Conservation (phyloP, 805 yeast species). For the Ogataea paraovalis region DNA sequence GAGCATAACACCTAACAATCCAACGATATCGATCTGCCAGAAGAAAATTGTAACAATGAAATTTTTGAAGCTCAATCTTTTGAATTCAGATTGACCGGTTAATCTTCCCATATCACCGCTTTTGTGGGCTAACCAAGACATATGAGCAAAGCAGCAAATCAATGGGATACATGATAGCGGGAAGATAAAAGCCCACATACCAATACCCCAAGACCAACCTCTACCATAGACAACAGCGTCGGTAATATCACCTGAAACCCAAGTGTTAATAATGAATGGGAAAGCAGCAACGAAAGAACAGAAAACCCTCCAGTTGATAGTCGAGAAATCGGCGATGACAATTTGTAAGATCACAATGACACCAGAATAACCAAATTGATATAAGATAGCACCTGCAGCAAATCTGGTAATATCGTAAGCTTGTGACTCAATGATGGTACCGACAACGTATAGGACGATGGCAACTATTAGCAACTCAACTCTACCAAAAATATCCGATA, state of each 20-base stretch:
- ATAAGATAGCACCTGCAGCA: constrained; percentile 62
- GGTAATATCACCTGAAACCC: constrained; percentile 67
- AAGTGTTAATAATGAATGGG: constrained; percentile 76
- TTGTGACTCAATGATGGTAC: constrained; percentile 61
- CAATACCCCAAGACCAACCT: constrained; percentile 71
- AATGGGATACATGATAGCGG: constrained; percentile 63
- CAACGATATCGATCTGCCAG: constrained; percentile 65
- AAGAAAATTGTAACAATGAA: constrained; percentile 38
- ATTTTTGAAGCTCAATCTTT: constrained; percentile 29
- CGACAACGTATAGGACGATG: constrained; percentile 53
- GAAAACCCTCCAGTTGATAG: constrained; percentile 66
- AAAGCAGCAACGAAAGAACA: constrained; percentile 63
- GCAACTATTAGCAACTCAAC: constrained; percentile 45
- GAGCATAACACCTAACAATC: constrained; percentile 51
- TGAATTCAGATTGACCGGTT: constrained; percentile 27
- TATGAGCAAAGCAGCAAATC: constrained; percentile 47
- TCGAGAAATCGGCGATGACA: constrained; percentile 62
- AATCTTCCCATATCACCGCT: constrained; percentile 48
- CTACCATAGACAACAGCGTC: constrained; percentile 32
- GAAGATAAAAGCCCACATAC: constrained; percentile 76
- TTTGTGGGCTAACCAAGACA: constrained; percentile 51
- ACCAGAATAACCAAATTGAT: constrained; percentile 60
- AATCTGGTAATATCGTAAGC: constrained; percentile 53
- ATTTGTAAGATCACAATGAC: constrained; percentile 52
- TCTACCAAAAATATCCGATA: constrained; percentile 68